Base-by-base conservation (phyloP, 768 basidiomycete genomes). In the Lentinula edodes region DNA sequence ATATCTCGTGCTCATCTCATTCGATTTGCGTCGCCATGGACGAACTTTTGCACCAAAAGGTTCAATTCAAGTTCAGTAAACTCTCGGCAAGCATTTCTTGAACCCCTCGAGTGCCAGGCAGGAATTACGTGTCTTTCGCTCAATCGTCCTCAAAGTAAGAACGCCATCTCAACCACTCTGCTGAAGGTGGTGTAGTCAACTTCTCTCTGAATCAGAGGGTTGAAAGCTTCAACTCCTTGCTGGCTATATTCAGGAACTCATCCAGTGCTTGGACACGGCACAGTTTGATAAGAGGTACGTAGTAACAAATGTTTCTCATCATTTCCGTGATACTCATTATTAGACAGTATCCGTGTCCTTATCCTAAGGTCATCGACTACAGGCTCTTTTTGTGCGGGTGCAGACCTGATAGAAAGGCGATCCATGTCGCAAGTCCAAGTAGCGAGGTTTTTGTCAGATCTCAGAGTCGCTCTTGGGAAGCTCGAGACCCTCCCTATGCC, bases 381-480 rank as follows among this genome's bases (percentile, higher is more conserved):
- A n/a, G 87, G 86, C 23, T 80, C 90, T 2, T 98, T 97, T 74
- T 98, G 95, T 70, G 88, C 95, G 15, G 95, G 95, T 10, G 95
- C 95, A 7, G 95, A 98, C 72, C 84, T 97, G 51, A 78, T 78
- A 54, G 95, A 98, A 70, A 80, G 95, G 58, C 84, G 86, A n/a
- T 82, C 82, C 1, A 97, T 98, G 95, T 77, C 86, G 10, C 81
- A 84, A 64, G 57, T 74, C 3, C 87, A 94, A 66, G 88, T 96
- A 41, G 75, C 83, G 67, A 83, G 80, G 67, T 97, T 96, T 74
- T 87, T 97, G 51, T 74, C 79, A 53, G 86, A 89, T 66, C 78
- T 97, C 23, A 84, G 95, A 34, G 76, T 78, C 42, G 82, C 91
- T 8, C 73, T 98, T 43, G 79, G 82, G 34, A 83, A 83, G 67